phyloP scores from a whole-genome alignment of 306 rosid species.

The Hippophae gyantsensis region DNA sequence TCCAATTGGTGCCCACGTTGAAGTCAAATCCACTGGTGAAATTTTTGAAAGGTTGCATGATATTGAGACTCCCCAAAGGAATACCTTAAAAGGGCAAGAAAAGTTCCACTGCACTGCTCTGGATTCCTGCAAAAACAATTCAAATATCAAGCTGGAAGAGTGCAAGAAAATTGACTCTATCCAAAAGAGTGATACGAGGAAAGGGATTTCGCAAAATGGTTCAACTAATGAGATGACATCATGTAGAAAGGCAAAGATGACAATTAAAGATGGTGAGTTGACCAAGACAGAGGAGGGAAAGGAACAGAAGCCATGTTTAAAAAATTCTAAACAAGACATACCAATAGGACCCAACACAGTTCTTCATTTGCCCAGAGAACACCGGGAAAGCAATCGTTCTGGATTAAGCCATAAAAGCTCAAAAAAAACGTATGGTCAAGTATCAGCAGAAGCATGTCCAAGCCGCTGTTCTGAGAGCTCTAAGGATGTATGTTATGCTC shows the following conservation, averaged over 20 bases:
- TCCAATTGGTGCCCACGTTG: conserved; percentile 24
- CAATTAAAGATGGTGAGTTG: conserved; percentile 27
- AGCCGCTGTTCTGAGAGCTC: conserved; percentile 28
- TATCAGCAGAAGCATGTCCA: conserved; percentile 31
- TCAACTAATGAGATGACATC: conserved; percentile 25
- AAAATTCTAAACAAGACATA: conserved; percentile 21
- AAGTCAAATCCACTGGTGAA: conserved; percentile 28
- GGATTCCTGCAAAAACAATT: conserved; percentile 27
- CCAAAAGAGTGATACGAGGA: conserved; percentile 25
- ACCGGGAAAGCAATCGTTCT: conserved; percentile 25
- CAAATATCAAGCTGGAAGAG: conserved; percentile 22
- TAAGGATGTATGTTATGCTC: conserved; percentile 24
- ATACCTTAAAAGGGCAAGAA: conserved; percentile 19
- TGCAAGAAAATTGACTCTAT: conserved; percentile 25
- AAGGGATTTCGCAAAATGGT: conserved; percentile 19
- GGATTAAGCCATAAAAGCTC: conserved; percentile 25
- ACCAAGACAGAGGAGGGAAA: conserved; percentile 31
- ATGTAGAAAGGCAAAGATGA: conserved; percentile 14
- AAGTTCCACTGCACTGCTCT: conserved; percentile 30
- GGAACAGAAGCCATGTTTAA: conserved; percentile 23
- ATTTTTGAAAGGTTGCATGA: conserved; percentile 29
- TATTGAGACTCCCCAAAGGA: conserved; percentile 16
- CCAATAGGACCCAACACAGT: conserved; percentile 35
- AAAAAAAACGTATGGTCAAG: conserved; percentile 24
- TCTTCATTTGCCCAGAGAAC: conserved; percentile 42